These are phyloP conservation scores for Sequoia sempervirens DNA, from an alignment of 75 land plant genomes.

Conservation along the genomic window DNA sequence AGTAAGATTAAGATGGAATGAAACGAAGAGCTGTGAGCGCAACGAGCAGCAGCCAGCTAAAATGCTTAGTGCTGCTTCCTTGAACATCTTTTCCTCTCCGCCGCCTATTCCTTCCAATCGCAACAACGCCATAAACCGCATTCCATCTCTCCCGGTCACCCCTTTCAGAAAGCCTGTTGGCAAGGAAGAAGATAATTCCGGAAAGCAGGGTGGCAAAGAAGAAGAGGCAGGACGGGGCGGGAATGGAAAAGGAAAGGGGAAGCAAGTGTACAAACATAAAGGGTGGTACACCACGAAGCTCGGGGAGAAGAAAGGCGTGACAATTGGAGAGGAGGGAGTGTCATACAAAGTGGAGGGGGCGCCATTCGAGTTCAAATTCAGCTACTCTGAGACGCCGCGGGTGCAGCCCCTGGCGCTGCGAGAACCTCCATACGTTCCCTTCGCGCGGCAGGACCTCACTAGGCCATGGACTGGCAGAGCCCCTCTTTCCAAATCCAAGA, in stretches of 20 bases:
- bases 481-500: conserved; percentile 29
- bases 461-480: conserved; percentile 94
- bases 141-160: background rate
- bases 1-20: background rate
- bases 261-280: background rate
- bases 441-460: conserved; percentile 68
- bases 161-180: background rate
- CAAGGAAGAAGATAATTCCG: background rate
- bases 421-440: conserved; percentile 84
- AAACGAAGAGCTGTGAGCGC: too few relatives aligned
- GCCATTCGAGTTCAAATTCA: conserved; percentile 74
- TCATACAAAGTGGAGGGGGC: conserved; percentile 55
- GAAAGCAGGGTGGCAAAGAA: background rate
- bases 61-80: background rate
- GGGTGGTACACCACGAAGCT: background rate
- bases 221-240: background rate
- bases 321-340: conserved; percentile 28
- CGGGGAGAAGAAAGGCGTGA: background rate
- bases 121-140: background rate
- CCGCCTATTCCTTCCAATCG: background rate
- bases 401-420: conserved; percentile 59
- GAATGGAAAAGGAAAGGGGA: background rate
- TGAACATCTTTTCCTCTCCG: conserved; percentile 3
- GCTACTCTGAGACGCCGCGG: conserved; percentile 80
- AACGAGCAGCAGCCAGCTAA: background rate